Evolutionary conservation across 352 stramenopile species (phyloP).

Genomic region (Phytophthora palmivora): DNA sequence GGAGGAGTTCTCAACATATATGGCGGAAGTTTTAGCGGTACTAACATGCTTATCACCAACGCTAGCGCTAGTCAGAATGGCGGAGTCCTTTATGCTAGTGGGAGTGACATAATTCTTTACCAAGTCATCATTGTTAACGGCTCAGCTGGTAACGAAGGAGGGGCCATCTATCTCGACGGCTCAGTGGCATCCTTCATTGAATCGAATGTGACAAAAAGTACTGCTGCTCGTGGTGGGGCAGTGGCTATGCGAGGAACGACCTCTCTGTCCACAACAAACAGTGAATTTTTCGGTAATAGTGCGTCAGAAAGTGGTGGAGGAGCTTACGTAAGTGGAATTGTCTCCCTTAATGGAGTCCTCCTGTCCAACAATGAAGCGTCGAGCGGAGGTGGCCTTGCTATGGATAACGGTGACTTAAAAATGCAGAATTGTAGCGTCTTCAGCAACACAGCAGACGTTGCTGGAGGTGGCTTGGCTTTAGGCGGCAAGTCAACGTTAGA

Average conservation of each 20-base stretch:
- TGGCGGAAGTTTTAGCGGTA: conserved; percentile 21
- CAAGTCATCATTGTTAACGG: conserved; percentile 22
- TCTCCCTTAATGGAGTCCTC: conserved; percentile 13
- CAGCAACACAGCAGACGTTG: conserved; percentile 19
- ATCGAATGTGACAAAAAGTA: conserved; percentile 36
- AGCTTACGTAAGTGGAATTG: conserved; percentile 15
- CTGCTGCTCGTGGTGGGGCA: conserved; percentile 32
- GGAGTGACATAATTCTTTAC: conserved; percentile 19
- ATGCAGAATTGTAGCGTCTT: conserved; percentile 18
- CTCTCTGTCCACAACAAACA: conserved; percentile 15
- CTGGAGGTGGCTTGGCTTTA: conserved; percentile 28
- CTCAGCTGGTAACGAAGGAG: conserved; percentile 33
- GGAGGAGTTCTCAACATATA: conserved; percentile 37
- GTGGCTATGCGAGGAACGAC: conserved; percentile 22
- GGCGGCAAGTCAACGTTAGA: conserved; percentile 8
- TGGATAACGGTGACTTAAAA: conserved; percentile 21
- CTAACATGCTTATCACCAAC: conserved; percentile 35
- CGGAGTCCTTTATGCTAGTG: conserved; percentile 33
- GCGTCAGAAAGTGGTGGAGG: conserved; percentile 35
- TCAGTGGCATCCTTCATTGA: conserved; percentile 27
- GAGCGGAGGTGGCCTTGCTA: conserved; percentile 29
- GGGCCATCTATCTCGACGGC: conserved; percentile 35
- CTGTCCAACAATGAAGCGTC: conserved; percentile 20
- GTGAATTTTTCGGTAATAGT: conserved; percentile 19
- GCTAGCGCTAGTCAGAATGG: conserved; percentile 29